A percentile compares a stretch with the other conserved stretches of the same genome.
These are phyloP conservation scores for Apiospora marii DNA, from an alignment of 2,329 filamentous ascomycete species.

Conservation along the genomic window DNA sequence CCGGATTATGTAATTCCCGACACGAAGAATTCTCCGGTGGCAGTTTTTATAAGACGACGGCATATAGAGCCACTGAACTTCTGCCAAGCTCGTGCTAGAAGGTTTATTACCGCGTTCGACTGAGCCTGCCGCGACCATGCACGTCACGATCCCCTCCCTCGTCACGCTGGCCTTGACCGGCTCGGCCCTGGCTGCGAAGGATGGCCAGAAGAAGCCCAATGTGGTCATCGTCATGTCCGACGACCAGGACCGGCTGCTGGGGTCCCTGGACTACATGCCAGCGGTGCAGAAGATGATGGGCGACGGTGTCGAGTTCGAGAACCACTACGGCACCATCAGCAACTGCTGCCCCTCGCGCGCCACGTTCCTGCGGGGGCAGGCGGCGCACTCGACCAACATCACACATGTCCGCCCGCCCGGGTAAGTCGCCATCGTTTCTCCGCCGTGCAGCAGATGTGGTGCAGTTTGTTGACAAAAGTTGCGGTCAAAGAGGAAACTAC, in stretches of 20 bases:
- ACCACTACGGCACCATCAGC: slow-evolving; percentile 41
- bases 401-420: slow-evolving; percentile 30
- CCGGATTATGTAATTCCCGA: background rate
- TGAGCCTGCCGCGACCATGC: background rate
- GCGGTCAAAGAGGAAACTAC: slow-evolving; percentile 29
- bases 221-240: slow-evolving; percentile 39
- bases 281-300: slow-evolving; percentile 33
- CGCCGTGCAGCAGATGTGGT: background rate
- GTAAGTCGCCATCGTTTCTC: background rate
- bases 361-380: slow-evolving; percentile 36
- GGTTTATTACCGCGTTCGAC: background rate
- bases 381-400: slow-evolving; percentile 40
- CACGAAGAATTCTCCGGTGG: background rate
- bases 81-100: background rate
- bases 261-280: slow-evolving; percentile 29
- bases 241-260: slow-evolving; percentile 38
- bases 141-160: background rate
- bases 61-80: background rate
- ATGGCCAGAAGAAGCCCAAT: background rate
- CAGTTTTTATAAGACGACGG: background rate
- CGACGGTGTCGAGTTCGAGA: slow-evolving; percentile 36
- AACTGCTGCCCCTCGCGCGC: slow-evolving; percentile 40
- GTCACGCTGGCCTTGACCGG: background rate
- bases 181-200: background rate
- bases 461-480: background rate